Evolutionary conservation across 2,329 filamentous ascomycete genomes (phyloP), one percentile per base, ranked within the genome.

Genomic region (Acrodontium crateriforme): DNA sequence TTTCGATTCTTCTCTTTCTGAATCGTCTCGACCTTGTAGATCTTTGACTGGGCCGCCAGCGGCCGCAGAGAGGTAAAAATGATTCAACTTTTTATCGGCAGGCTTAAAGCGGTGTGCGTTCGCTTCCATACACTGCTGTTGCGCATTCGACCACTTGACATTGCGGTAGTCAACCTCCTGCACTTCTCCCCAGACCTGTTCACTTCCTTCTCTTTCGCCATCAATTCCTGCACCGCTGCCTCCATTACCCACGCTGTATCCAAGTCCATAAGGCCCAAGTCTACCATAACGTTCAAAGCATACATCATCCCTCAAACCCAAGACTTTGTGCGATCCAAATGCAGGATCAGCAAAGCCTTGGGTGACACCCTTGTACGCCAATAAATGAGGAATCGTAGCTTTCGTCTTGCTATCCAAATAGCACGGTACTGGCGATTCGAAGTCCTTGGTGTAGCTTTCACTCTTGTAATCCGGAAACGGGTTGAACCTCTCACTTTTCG

Each of bases 201-300:
- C 78, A n/a, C 73, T 67, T 3, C 83, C 85, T 39, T 89, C 79
- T 27, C 67, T 73, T 37, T 94, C 80, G 13, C 83, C 83, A 44
- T 84, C 74, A 53, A 91, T 70, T 8, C 82, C 85, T n/a, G 80
- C 74, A 4, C 87, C 84, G 15, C 78, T 73, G 2, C 87, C 87
- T 9, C 87, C 87, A 38, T 68, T 73, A 32, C 74, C 73, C 18
- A 68, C 62, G 17, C 78, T 81, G 52, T 95, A 95, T 6, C 87
- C 87, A 36, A 83, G 71, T 0, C 87, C 87, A 43, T 98, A 98
- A 0, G 87, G 80, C 0, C 82, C 85, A 16, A 89, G 71, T 38
- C 84, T 71, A 3, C 87, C 87, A 49, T 81, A 92, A 2, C 89
- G 70, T 42, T 98, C 89, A 48, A 93, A 94, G 58, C 89, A 98